Percentiles rank a stretch among this genome's conserved stretches.
These are phyloP conservation scores for Brassica cretica DNA, from an alignment of 345 rosid species.

Conservation along the genomic window DNA sequence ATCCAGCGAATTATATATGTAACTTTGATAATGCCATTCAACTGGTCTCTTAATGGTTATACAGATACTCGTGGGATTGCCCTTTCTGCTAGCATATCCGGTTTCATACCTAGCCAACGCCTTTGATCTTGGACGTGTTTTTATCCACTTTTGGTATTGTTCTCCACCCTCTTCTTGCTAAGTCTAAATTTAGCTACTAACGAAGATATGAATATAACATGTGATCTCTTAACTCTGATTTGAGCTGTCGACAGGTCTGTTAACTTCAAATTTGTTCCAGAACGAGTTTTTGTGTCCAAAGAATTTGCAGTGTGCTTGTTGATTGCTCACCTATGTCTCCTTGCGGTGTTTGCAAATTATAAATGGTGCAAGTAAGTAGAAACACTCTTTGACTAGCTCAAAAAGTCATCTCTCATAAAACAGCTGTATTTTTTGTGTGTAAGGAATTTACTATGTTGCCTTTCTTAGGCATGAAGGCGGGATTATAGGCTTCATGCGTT, in stretches of 20 bases:
- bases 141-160: constrained; percentile 90
- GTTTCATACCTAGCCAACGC: constrained; percentile 74
- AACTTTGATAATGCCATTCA: constrained; percentile 31
- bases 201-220: neutral
- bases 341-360: constrained; percentile 64
- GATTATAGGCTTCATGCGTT: constrained; percentile 56
- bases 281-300: constrained; percentile 82
- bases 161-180: neutral
- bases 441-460: constrained; percentile 2
- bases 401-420: neutral
- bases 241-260: constrained; percentile 76
- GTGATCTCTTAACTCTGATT: constrained; percentile 22
- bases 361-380: constrained; percentile 96
- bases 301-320: constrained; percentile 81
- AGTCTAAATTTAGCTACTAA: neutral
- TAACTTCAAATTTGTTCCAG: constrained; percentile 92
- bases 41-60: constrained; percentile 44
- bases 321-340: constrained; percentile 65
- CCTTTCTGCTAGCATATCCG: constrained; percentile 74
- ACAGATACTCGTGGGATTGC: constrained; percentile 91
- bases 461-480: constrained; percentile 85
- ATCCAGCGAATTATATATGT: constrained; percentile 38
- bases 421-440: neutral
- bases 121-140: constrained; percentile 93
- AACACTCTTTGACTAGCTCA: neutral